Evolutionary conservation across 2,329 filamentous ascomycete genomes (phyloP).

Genomic region (Fusarium ramigenum): DNA sequence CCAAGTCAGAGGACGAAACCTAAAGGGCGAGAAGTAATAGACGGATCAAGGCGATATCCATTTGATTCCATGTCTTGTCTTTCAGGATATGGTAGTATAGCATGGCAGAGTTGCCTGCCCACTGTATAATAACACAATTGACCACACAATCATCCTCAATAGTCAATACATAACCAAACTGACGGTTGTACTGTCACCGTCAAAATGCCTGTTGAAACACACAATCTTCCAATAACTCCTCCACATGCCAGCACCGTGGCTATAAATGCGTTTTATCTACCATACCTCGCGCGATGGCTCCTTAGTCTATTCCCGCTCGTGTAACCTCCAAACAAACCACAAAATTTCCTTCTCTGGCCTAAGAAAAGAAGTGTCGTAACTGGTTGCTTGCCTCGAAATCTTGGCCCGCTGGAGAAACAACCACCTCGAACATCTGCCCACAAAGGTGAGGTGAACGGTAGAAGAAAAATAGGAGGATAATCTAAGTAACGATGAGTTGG

Average conservation of each 20-base stretch:
- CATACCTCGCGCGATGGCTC: background rate
- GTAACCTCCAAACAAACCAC: background rate
- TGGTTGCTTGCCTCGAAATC: background rate
- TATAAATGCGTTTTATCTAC: background rate
- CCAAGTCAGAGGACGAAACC: slow-evolving; percentile 4
- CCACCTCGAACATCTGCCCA: background rate
- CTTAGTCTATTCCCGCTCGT: background rate
- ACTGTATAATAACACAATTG: slow-evolving; percentile 22
- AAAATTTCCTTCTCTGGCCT: background rate
- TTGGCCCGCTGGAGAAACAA: background rate
- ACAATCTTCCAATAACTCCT: background rate
- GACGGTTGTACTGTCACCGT: background rate
- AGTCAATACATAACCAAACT: background rate
- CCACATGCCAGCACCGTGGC: background rate
- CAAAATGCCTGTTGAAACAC: background rate
- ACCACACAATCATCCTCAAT: background rate
- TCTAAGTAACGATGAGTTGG: background rate
- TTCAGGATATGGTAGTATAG: slow-evolving; percentile 1
- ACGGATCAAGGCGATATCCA: background rate
- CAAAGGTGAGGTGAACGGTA: background rate
- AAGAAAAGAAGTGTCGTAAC: background rate
- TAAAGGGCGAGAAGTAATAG: slow-evolving; percentile 25
- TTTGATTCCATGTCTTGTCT: slow-evolving; percentile 10
- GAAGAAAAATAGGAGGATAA: background rate
- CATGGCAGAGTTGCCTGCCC: background rate